A percentile compares a stretch with the other conserved stretches of the same genome.
Evolutionary conservation across 148 eudicot species (phyloP).

Genomic region (Rhododendron henanense): DNA sequence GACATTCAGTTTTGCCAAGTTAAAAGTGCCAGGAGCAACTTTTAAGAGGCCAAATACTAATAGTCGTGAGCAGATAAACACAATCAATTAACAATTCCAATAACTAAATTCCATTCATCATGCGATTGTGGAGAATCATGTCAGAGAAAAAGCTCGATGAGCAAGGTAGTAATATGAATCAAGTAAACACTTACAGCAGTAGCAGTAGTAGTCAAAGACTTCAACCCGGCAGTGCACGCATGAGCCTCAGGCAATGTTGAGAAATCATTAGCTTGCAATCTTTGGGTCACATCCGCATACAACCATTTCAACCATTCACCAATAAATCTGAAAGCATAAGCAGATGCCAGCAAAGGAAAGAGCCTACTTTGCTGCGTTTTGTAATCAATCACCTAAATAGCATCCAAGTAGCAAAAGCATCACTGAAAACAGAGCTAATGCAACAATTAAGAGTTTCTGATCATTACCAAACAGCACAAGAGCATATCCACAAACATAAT

Average conservation of each 20-base stretch:
- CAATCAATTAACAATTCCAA: neutral
- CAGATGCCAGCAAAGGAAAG: slow-evolving; percentile 91
- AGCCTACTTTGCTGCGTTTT: slow-evolving; percentile 97
- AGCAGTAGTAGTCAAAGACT: slow-evolving; percentile 84
- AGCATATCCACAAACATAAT: neutral
- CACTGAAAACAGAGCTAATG: neutral
- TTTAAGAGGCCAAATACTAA: neutral
- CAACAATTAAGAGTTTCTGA: neutral
- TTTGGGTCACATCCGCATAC: too few species aligned
- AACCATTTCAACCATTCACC: too few species aligned
- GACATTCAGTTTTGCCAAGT: neutral
- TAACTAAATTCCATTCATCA: neutral
- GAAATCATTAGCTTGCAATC: too few species aligned
- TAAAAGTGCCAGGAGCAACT: too few species aligned
- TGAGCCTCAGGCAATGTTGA: slow-evolving; percentile 99
- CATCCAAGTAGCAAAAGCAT: slow-evolving; percentile 11
- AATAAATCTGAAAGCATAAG: too few species aligned
- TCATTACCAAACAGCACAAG: neutral
- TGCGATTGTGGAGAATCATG: neutral
- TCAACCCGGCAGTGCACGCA: slow-evolving; percentile 97
- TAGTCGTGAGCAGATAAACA: neutral
- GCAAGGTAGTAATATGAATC: neutral
- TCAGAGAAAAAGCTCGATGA: neutral
- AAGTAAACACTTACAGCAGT: slow-evolving; percentile 65
- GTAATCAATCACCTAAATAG: slow-evolving; percentile 83